These are phyloP conservation scores for Lasiosphaeria miniovina DNA, from an alignment of 495 filamentous ascomycete species.

Conservation along the genomic window DNA sequence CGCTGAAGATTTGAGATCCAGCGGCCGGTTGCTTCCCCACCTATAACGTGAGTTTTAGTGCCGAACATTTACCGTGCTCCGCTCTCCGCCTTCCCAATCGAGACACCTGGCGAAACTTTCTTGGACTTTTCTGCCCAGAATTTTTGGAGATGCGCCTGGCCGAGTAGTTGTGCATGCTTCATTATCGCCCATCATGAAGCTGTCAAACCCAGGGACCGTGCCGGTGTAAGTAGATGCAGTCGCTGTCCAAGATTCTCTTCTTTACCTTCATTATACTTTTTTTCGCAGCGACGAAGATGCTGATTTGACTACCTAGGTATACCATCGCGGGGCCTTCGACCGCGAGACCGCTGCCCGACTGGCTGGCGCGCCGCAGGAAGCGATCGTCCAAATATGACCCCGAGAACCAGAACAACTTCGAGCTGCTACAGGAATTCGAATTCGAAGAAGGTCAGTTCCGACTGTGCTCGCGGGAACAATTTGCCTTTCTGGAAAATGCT, in stretches of 20 bases:
- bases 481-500: not conserved
- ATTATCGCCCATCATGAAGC: conserved; percentile 62
- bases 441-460: conserved; percentile 68
- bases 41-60: not conserved
- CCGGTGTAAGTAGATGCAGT: not conserved
- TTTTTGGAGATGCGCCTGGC: not conserved
- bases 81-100: conserved; percentile 1
- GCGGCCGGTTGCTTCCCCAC: too few relatives aligned
- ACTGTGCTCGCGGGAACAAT: not conserved
- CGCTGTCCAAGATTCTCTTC: too few relatives aligned
- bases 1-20: too few relatives aligned
- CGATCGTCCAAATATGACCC: conserved; percentile 89
- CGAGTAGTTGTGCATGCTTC: not conserved
- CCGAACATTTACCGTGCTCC: not conserved
- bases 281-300: not conserved
- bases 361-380: conserved; percentile 86
- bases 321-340: conserved; percentile 92
- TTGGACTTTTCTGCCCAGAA: not conserved
- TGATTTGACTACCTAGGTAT: conserved; percentile 37
- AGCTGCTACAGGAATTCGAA: conserved; percentile 95
- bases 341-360: conserved; percentile 88
- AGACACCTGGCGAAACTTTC: conserved; percentile 1
- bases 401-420: conserved; percentile 88
- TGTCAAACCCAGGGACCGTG: conserved; percentile 81
- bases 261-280: too few relatives aligned